A percentile compares a stretch with the other conserved stretches of the same genome.
These are phyloP conservation scores for Limonium bicolor DNA, from an alignment of 148 eudicot species.

Conservation along the genomic window DNA sequence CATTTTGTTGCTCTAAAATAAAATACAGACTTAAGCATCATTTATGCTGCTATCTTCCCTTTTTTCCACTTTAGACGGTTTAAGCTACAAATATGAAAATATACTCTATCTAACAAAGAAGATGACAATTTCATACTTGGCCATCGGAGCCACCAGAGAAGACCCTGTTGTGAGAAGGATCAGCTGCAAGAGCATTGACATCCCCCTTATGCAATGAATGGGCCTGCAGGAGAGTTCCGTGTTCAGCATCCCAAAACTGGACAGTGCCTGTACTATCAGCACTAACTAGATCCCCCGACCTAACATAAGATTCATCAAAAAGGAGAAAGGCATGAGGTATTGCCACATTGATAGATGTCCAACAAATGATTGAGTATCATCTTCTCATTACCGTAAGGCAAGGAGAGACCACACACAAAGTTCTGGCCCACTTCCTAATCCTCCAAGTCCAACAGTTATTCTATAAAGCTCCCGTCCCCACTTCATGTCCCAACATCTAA, in stretches of 20 bases:
- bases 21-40: too few species aligned
- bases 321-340: neutral
- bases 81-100: too few species aligned
- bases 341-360: neutral
- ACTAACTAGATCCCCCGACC: slow-evolving; percentile 76
- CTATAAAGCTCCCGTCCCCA: slow-evolving; percentile 48
- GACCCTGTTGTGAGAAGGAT: slow-evolving; percentile 68
- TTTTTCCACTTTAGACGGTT: too few species aligned
- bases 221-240: slow-evolving; percentile 80
- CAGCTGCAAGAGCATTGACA: slow-evolving; percentile 71
- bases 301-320: slow-evolving; percentile 14
- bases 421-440: slow-evolving; percentile 55
- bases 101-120: too few species aligned
- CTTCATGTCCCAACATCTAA: slow-evolving; percentile 80
- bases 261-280: slow-evolving; percentile 90
- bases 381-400: slow-evolving; percentile 43
- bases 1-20: too few species aligned
- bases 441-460: slow-evolving; percentile 85
- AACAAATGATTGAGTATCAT: neutral
- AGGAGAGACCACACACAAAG: slow-evolving; percentile 89
- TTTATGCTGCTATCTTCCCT: too few species aligned
- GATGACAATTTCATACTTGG: slow-evolving; percentile 44
- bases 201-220: slow-evolving; percentile 86
- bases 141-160: slow-evolving; percentile 97
- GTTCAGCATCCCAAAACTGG: slow-evolving; percentile 81